These are phyloP conservation scores for Fraxinus velutina DNA, from an alignment of 305 asterid genomes.

Conservation along the genomic window DNA sequence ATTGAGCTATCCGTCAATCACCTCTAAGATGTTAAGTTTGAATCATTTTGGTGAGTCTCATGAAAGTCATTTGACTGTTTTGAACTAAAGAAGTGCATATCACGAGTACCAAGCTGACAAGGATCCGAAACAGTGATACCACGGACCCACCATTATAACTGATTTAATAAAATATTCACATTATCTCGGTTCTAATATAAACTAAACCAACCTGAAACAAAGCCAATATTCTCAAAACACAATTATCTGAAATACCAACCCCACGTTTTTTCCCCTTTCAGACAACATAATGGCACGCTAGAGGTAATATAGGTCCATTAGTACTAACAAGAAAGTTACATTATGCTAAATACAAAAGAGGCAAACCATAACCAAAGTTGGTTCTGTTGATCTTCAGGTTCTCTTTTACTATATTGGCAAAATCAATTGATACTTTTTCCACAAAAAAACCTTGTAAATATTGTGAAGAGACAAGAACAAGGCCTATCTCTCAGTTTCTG, in stretches of 20 bases:
- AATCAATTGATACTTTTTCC: neutral
- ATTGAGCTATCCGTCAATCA: neutral
- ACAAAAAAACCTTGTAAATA: neutral
- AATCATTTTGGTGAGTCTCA: neutral
- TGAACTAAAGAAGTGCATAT: neutral
- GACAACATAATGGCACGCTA: neutral
- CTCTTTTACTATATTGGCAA: neutral
- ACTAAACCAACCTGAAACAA: neutral
- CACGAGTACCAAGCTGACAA: neutral
- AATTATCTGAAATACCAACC: neutral
- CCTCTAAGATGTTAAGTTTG: neutral
- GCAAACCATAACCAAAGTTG: neutral
- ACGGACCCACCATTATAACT: neutral
- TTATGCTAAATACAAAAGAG: neutral
- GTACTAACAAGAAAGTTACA: neutral
- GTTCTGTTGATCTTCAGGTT: neutral
- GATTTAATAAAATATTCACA: neutral
- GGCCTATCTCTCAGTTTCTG: slow-evolving; percentile 15
- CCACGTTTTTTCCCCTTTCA: neutral
- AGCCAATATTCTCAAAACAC: neutral
- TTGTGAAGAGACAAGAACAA: neutral
- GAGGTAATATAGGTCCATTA: neutral
- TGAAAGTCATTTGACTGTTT: neutral
- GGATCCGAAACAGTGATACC: neutral
- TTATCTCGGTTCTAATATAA: neutral